Conservation (phyloP, 2,329 filamentous ascomycete species). For the Fusarium tanahbumbuense region DNA sequence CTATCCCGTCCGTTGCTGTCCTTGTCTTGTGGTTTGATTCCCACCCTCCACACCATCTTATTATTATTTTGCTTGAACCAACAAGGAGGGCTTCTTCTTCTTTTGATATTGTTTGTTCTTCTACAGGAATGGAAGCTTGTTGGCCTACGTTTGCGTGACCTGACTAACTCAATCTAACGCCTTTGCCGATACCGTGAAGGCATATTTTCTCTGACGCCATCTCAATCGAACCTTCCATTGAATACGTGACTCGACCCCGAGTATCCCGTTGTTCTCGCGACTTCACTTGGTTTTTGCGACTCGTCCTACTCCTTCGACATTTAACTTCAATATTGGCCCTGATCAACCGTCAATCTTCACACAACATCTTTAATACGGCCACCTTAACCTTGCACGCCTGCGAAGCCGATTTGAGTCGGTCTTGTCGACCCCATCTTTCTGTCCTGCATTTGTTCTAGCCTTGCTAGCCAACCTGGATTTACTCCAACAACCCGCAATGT, state of each 20-base stretch:
- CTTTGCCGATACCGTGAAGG: conserved; percentile 4
- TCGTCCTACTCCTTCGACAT: neutral
- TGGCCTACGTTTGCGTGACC: conserved; percentile 12
- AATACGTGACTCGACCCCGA: conserved; percentile 11
- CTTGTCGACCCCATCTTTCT: conserved; percentile 9
- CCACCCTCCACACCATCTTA: conserved; percentile 12
- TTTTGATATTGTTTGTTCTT: conserved; percentile 5
- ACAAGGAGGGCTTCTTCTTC: neutral
- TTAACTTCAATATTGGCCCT: neutral
- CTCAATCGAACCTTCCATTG: neutral
- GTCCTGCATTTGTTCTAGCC: neutral
- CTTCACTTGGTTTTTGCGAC: neutral
- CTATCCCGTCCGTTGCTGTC: neutral
- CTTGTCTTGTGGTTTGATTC: conserved; percentile 6
- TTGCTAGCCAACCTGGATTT: conserved; percentile 2
- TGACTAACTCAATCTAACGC: neutral
- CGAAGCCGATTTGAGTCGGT: conserved; percentile 1
- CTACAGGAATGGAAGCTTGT: conserved; percentile 13
- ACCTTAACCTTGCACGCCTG: conserved; percentile 12
- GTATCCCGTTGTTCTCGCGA: conserved; percentile 14
- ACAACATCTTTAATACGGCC: neutral
- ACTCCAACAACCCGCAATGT: conserved; percentile 60
- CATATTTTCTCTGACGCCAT: conserved; percentile 1
- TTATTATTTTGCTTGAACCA: conserved; percentile 7
- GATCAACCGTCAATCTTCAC: neutral